Percentiles rank a stretch among this genome's conserved stretches.
Evolutionary conservation across 139 green algal genomes (phyloP).

Genomic region (Picochlorum sp.): DNA sequence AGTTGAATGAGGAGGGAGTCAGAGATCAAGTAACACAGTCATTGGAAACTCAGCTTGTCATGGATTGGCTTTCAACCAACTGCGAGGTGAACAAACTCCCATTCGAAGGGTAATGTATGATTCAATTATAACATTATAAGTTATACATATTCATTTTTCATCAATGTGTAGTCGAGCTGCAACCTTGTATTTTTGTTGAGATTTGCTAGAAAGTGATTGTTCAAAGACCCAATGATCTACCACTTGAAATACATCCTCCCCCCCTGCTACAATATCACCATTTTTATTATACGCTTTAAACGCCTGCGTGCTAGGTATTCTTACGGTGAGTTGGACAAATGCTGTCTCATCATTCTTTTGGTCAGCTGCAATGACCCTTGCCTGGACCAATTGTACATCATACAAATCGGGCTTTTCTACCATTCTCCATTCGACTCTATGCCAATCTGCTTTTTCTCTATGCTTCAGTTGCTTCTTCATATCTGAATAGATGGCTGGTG

Average conservation of each 20-base stretch:
- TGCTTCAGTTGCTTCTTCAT: conserved; percentile 42
- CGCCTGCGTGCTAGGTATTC: conserved; percentile 25
- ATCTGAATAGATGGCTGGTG: conserved; percentile 29
- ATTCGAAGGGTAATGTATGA: neutral
- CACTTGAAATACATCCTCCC: conserved; percentile 20
- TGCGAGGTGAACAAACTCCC: conserved; percentile 11
- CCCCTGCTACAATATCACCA: conserved; percentile 25
- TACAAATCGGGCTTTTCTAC: conserved; percentile 1
- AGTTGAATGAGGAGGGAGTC: conserved; percentile 30
- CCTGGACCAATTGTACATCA: conserved; percentile 33
- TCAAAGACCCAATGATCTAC: conserved; percentile 48
- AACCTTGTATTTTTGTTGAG: conserved; percentile 21
- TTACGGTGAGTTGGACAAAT: conserved; percentile 43
- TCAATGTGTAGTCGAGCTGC: conserved; percentile 12
- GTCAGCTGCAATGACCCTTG: conserved; percentile 31
- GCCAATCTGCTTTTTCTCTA: conserved; percentile 37
- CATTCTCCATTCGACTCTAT: conserved; percentile 34
- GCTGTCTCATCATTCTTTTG: conserved; percentile 38
- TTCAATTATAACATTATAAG: neutral
- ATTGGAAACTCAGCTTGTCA: conserved; percentile 13
- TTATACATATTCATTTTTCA: neutral
- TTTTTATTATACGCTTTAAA: conserved; percentile 34
- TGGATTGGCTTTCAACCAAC: conserved; percentile 34
- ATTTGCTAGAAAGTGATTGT: conserved; percentile 16
- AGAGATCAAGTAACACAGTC: conserved; percentile 28